Evolutionary conservation across 2,329 filamentous ascomycete genomes (phyloP), one percentile per base, ranked within the genome.

Genomic region (Trichoderma guizhouense): DNA sequence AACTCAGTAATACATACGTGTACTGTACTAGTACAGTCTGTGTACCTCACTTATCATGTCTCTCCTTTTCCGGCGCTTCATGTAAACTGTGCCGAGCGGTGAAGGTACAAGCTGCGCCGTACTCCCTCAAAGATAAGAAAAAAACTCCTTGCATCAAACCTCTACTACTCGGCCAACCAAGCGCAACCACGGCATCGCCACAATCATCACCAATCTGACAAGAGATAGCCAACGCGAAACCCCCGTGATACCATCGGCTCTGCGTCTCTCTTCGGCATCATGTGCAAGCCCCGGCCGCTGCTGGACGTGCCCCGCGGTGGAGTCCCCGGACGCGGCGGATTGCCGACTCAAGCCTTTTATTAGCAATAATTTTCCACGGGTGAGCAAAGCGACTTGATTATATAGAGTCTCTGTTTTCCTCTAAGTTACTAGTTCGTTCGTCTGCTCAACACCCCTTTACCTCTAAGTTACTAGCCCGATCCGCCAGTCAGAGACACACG

Each of bases 391-490:
- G 60, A 55, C 58, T 57, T 68, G 67, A 32, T 61, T 63, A 68
- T 72, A 68, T 72, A 63, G 58, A 71, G 71, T 64, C 66, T 62
- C 64, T 72, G 65, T 68, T 70, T 72, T 47, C 71, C 71, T 72
- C 71, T 72, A 72, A 72, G 71, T 72, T 72, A 72, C 71, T 72
- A 72, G 71, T 72, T 71, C 68, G 57, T 21, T 28, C 62, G 28
- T 67, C 62, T 71, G 53, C 62, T 71, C 63, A 71, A 63, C 58
- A 34, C 71, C 57, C 62, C 68, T 71, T 72, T 72, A 71, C 71
- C 71, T 72, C 71, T 72, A 72, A 72, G 71, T 71, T 72, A 72
- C 71, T 72, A 72, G 71, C 68, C 68, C 71, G 65, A 43, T 60
- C 71, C 68, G 63, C 68, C 58, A 61, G 55, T 12, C 47, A 53